Evolutionary conservation across 169 alveolate genomes (phyloP).

Genomic region (Plasmodium knowlesi): DNA sequence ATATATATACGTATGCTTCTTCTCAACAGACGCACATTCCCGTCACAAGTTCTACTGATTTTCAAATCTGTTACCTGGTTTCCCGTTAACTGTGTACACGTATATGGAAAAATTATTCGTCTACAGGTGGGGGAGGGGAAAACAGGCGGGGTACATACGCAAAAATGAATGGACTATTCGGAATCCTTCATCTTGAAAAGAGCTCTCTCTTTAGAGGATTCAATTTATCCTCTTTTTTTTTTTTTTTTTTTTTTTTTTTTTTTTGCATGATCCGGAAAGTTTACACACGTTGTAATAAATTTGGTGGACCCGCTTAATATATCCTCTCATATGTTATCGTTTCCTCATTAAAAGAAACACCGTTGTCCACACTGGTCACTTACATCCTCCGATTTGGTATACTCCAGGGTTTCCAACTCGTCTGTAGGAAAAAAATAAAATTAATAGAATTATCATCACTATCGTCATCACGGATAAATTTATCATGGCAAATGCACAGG

Average conservation of each 20-base stretch:
- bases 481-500: neutral
- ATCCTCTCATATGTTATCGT: neutral
- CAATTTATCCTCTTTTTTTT: neutral
- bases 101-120: constrained; percentile 37
- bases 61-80: constrained; percentile 5
- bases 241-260: neutral
- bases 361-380: neutral
- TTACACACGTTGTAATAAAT: neutral
- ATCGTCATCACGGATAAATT: neutral
- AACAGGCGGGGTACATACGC: neutral
- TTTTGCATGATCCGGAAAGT: neutral
- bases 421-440: constrained; percentile 9
- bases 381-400: constrained; percentile 27
- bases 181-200: neutral
- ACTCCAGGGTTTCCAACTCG: constrained; percentile 29
- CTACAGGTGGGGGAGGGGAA: constrained; percentile 20
- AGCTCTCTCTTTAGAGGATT: neutral
- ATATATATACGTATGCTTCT: neutral
- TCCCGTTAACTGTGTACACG: constrained; percentile 35
- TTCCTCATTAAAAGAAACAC: neutral
- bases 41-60: neutral
- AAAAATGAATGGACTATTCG: neutral
- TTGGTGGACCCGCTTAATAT: neutral
- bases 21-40: neutral
- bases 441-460: neutral